phyloP scores from a whole-genome alignment of 2,329 filamentous ascomycete species.

The Fusarium chuoi region DNA sequence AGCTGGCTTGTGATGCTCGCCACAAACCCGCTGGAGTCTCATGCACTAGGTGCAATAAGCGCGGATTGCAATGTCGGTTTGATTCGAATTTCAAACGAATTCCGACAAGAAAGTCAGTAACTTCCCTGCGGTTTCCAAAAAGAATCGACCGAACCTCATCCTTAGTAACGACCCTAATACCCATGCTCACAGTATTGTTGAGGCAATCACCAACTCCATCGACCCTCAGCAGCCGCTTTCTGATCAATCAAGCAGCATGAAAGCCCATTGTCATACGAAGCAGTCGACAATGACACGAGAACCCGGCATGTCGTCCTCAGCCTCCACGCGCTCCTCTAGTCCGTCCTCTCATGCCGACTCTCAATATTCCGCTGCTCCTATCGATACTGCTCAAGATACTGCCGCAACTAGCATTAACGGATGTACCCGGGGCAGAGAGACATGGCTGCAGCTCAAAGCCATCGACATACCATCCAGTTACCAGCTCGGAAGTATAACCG shows the following conservation, averaged over 20 bases:
- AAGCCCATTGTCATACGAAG: background rate
- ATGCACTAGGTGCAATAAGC: background rate
- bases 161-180: background rate
- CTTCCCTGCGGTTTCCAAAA: accelerated
- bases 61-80: background rate
- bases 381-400: background rate
- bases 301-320: background rate
- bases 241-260: too few relatives aligned
- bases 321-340: background rate
- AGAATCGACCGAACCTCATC: too few relatives aligned
- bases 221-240: background rate
- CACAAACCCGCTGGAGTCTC: background rate
- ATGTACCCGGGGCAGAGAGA: accelerated
- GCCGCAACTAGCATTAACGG: accelerated
- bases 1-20: background rate
- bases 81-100: background rate
- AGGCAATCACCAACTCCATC: background rate
- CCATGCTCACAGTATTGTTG: background rate
- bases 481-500: background rate
- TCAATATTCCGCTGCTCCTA: background rate
- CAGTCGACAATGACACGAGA: background rate
- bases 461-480: background rate
- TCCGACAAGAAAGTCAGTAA: background rate
- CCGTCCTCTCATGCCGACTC: background rate
- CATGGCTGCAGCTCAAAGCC: background rate